A percentile compares a stretch with the other conserved stretches of the same genome.
These are phyloP conservation scores for Wickerhamiella dianesei DNA, from an alignment of 805 yeast species.

Conservation along the genomic window DNA sequence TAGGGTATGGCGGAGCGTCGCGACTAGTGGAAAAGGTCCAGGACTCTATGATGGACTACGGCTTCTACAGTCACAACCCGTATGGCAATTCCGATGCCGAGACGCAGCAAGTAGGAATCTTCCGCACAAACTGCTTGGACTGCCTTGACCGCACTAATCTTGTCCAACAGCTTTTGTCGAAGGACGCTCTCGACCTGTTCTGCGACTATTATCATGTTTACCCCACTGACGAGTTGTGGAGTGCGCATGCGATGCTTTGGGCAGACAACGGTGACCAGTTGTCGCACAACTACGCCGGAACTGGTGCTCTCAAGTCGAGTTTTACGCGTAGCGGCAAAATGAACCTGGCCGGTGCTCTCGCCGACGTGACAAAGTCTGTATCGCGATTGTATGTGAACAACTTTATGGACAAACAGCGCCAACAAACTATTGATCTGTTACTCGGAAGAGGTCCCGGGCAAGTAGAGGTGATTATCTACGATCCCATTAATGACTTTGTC, in stretches of 20 bases:
- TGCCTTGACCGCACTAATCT: slow-evolving; percentile 91
- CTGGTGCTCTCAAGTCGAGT: slow-evolving; percentile 91
- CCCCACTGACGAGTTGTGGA: slow-evolving; percentile 41
- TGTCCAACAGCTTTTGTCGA: slow-evolving; percentile 62
- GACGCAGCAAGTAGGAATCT: slow-evolving; percentile 77
- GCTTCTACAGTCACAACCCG: slow-evolving; percentile 66
- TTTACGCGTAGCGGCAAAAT: slow-evolving; percentile 90
- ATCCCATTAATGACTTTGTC: slow-evolving; percentile 82
- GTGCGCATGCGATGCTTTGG: slow-evolving; percentile 81
- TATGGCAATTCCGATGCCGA: slow-evolving; percentile 34
- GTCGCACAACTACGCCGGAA: slow-evolving; percentile 91
- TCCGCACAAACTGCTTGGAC: slow-evolving; percentile 87
- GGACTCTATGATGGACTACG: slow-evolving; percentile 60
- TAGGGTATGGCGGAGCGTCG: slow-evolving; percentile 69
- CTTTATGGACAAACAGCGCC: slow-evolving; percentile 84
- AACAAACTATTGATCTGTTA: slow-evolving; percentile 73
- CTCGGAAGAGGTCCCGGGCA: slow-evolving; percentile 73
- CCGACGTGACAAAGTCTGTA: slow-evolving; percentile 93
- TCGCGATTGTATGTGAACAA: slow-evolving; percentile 91
- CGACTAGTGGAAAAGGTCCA: slow-evolving; percentile 50
- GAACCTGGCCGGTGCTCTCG: slow-evolving; percentile 93
- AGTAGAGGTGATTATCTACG: slow-evolving; percentile 56
- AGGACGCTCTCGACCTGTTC: slow-evolving; percentile 42
- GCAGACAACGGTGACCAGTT: slow-evolving; percentile 98
- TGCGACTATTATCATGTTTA: slow-evolving; percentile 33